These are phyloP conservation scores for Cyanidiococcus yangmingshanensis DNA, from an alignment of 23 red algal genomes.

Conservation along the genomic window DNA sequence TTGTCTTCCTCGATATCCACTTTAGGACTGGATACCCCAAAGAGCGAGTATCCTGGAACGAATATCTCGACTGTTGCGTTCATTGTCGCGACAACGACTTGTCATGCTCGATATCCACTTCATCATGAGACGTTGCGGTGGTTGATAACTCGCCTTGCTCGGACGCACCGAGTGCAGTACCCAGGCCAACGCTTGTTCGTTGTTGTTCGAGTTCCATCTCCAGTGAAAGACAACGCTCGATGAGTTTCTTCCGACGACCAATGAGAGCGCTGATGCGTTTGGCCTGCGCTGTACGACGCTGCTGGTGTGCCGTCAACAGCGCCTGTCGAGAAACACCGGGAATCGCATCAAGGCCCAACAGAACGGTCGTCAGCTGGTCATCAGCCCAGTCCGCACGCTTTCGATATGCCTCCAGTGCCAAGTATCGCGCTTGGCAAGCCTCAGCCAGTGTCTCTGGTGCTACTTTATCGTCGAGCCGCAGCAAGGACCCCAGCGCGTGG, in stretches of 20 bases:
- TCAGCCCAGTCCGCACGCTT: not conserved
- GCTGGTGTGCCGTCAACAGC: not conserved
- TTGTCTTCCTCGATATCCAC: no score
- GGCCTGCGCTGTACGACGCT: not conserved
- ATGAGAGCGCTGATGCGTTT: slow-evolving; percentile 3
- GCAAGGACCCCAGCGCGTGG: not conserved
- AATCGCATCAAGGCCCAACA: not conserved
- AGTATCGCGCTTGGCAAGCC: not conserved
- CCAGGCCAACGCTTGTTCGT: not conserved
- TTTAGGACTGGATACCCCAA: no score
- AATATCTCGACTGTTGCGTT: no score
- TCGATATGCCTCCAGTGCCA: not conserved
- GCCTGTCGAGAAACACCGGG: not conserved
- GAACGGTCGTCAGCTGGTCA: not conserved
- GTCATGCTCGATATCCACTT: no score
- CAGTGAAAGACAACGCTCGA: not conserved
- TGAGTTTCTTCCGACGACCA: slow-evolving; percentile 5
- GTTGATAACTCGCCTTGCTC: no score
- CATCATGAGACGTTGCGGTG: no score
- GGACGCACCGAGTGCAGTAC: no score
- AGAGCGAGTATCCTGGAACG: no score
- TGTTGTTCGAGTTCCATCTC: not conserved
- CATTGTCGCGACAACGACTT: no score
- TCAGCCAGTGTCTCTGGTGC: not conserved
- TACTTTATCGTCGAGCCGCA: not conserved